A percentile compares a stretch with the other conserved stretches of the same genome.
Conservation (phyloP, 805 yeast genomes). For the Candida schatavii region DNA sequence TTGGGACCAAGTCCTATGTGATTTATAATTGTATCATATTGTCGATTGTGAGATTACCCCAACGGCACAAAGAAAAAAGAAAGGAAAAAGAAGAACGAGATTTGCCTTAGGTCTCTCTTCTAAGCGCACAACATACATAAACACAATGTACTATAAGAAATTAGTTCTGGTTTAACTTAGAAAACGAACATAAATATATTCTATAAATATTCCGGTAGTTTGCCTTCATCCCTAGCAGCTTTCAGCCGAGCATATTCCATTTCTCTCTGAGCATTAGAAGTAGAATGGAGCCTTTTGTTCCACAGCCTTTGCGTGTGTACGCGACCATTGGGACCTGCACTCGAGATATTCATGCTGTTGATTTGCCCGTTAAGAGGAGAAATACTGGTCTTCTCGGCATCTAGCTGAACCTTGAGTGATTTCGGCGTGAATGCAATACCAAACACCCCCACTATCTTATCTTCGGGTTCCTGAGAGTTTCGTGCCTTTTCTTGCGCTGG, state of each 20-base stretch:
- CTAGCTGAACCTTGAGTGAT: constrained; percentile 4
- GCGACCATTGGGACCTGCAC: constrained; percentile 7
- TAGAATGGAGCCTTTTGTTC: constrained; percentile 9
- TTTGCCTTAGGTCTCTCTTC: too few species aligned
- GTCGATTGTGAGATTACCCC: too few species aligned
- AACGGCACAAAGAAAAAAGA: too few species aligned
- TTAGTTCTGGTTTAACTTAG: background rate
- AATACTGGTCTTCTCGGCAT: too few species aligned
- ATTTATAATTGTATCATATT: constrained; percentile 1
- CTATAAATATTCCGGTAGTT: background rate
- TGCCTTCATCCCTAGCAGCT: background rate
- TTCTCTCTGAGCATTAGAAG: background rate
- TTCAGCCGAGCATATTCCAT: background rate
- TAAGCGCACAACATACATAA: background rate
- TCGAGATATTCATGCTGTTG: constrained; percentile 16
- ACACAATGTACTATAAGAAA: background rate
- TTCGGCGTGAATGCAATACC: constrained; percentile 18
- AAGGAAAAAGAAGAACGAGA: too few species aligned
- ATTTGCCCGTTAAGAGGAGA: constrained; percentile 21
- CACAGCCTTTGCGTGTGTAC: constrained; percentile 7
- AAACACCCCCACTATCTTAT: constrained; percentile 20
- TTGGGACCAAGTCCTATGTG: constrained; percentile 70
- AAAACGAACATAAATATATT: background rate
- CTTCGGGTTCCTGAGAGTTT: too few species aligned
- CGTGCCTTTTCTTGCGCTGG: too few species aligned